Evolutionary conservation across 2,329 filamentous ascomycete species (phyloP).

Genomic region (Aspergillus sp.): DNA sequence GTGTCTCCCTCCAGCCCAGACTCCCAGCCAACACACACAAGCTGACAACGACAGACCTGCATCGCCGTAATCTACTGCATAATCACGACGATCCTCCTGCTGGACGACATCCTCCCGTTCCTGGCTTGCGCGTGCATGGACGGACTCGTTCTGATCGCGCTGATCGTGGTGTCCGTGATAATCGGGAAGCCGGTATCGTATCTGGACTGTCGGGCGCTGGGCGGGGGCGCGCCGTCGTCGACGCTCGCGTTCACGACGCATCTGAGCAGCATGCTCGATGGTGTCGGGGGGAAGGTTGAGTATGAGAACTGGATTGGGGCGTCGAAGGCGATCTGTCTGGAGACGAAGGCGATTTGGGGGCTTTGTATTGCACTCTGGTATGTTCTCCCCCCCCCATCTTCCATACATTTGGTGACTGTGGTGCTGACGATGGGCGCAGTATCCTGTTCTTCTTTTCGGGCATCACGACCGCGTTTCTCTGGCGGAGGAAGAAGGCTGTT

Average conservation of each 20-base stretch:
- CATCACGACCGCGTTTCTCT: slow-evolving; percentile 51
- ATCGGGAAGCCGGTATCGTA: slow-evolving; percentile 73
- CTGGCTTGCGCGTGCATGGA: slow-evolving; percentile 60
- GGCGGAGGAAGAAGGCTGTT: slow-evolving; percentile 47
- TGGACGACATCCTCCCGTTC: slow-evolving; percentile 65
- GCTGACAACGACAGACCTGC: slow-evolving; percentile 50
- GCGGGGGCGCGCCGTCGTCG: slow-evolving; percentile 35
- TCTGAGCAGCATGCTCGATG: slow-evolving; percentile 43
- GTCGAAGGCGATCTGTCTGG: slow-evolving; percentile 60
- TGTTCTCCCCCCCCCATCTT: slow-evolving; percentile 17
- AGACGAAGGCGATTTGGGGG: slow-evolving; percentile 84
- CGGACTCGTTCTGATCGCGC: slow-evolving; percentile 60
- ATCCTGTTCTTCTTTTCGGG: slow-evolving; percentile 59
- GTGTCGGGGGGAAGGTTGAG: slow-evolving; percentile 41
- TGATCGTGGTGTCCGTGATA: slow-evolving; percentile 66
- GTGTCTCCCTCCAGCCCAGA: slow-evolving; percentile 26
- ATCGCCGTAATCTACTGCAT: slow-evolving; percentile 69
- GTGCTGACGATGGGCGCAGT: slow-evolving; percentile 26
- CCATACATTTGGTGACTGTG: slow-evolving; percentile 4
- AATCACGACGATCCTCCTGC: slow-evolving; percentile 73
- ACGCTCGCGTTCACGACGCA: slow-evolving; percentile 47
- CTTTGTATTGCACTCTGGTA: slow-evolving; percentile 67
- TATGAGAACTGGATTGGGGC: slow-evolving; percentile 50
- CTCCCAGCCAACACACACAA: neutral
- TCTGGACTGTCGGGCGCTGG: slow-evolving; percentile 57